A percentile compares a stretch with the other conserved stretches of the same genome.
phyloP scores from a whole-genome alignment of 2,329 filamentous ascomycete species.

The Alternaria sp. region DNA sequence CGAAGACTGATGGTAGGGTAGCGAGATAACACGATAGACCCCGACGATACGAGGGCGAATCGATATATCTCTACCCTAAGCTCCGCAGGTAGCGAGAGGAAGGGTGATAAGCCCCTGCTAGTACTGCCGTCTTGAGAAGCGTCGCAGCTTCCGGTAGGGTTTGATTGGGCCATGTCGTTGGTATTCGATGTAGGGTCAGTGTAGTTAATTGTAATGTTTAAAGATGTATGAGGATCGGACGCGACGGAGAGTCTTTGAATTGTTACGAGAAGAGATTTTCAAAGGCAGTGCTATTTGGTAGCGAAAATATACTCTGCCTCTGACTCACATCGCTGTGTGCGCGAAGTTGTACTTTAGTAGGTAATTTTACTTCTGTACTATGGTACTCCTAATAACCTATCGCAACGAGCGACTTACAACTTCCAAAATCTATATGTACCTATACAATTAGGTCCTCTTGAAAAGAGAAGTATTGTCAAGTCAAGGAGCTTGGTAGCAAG shows the following conservation, averaged over 20 bases:
- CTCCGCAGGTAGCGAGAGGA: neutral
- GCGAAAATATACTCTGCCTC: too few relatives aligned
- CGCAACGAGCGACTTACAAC: too few relatives aligned
- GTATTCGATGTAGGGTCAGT: neutral
- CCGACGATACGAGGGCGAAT: neutral
- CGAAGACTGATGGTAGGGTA: neutral
- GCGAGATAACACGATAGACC: neutral
- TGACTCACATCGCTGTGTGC: too few relatives aligned
- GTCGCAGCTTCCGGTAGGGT: neutral
- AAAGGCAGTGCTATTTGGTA: neutral
- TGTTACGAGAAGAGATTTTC: neutral
- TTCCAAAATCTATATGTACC: too few relatives aligned
- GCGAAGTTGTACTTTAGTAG: too few relatives aligned
- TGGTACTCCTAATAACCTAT: too few relatives aligned
- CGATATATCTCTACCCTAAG: neutral
- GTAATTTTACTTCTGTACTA: too few relatives aligned
- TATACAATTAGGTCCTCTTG: too few relatives aligned
- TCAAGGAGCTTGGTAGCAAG: too few relatives aligned
- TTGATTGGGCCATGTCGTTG: neutral
- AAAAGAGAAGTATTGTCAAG: too few relatives aligned
- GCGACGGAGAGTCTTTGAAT: neutral
- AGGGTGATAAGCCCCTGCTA: neutral
- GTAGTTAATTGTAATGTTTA: rapidly evolving
- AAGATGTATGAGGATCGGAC: neutral
- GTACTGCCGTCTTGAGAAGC: neutral